These are phyloP conservation scores for Chiua sp. DNA, from an alignment of 1,284 basidiomycete genomes.

Conservation along the genomic window DNA sequence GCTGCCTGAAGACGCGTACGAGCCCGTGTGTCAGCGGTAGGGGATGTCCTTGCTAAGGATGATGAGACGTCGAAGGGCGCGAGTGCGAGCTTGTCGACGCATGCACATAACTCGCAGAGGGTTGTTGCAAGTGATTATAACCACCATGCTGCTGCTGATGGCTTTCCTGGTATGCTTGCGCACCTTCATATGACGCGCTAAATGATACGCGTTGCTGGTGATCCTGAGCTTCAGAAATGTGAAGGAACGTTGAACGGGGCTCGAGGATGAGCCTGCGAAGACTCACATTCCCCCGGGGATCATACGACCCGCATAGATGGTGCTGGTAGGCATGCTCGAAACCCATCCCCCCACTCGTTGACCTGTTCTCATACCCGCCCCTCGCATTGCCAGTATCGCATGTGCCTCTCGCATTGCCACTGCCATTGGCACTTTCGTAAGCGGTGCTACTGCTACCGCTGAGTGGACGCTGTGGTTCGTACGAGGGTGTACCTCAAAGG, in stretches of 20 bases:
- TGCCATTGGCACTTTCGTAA: conserved; percentile 20
- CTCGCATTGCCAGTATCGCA: too few relatives aligned
- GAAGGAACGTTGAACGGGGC: conserved; percentile 21
- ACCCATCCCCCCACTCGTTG: conserved; percentile 16
- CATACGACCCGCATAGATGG: conserved; percentile 27
- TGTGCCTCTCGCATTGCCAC: conserved; percentile 20
- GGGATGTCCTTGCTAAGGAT: conserved; percentile 37
- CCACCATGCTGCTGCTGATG: conserved; percentile 24
- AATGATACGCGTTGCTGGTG: conserved; percentile 31
- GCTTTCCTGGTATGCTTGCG: conserved; percentile 32
- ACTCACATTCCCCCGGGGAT: conserved; percentile 30
- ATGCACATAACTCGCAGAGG: conserved; percentile 32
- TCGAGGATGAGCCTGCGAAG: conserved; percentile 28
- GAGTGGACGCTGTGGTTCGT: conserved; percentile 31
- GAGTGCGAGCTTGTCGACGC: conserved; percentile 31
- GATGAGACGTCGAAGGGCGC: conserved; percentile 32
- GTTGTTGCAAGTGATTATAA: conserved; percentile 31
- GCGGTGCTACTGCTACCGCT: conserved; percentile 12
- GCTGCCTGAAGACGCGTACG: conserved; percentile 32
- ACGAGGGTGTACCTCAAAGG: conserved; percentile 24
- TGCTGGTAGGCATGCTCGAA: conserved; percentile 35
- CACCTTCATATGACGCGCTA: conserved; percentile 32
- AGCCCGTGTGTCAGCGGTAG: conserved; percentile 22
- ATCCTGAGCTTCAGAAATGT: conserved; percentile 22
- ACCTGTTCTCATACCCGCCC: conserved; percentile 28